Conservation (phyloP, 495 filamentous ascomycete genomes). For the Pyrenula massariospora region DNA sequence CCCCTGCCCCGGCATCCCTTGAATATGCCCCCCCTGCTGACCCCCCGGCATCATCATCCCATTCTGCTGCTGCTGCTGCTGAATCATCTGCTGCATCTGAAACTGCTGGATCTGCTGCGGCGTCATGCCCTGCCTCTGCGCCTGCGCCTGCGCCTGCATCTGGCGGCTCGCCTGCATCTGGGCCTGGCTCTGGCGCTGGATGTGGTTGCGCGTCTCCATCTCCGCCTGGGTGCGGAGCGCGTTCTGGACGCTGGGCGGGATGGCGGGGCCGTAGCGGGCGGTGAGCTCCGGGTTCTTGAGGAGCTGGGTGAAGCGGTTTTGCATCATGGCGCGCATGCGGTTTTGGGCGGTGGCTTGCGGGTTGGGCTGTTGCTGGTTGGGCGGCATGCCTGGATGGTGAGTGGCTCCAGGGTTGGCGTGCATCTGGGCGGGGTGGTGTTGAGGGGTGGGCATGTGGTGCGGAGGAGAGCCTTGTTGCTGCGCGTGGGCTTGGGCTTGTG, state of each 20-base stretch:
- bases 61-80: constrained; percentile 25
- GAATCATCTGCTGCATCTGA: constrained; percentile 26
- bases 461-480: constrained; percentile 3
- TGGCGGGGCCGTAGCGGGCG: background rate
- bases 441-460: background rate
- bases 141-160: constrained; percentile 6
- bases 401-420: background rate
- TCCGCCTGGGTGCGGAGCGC: background rate
- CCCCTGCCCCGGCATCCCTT: constrained; percentile 2
- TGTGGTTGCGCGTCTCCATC: background rate
- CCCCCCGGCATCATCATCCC: constrained; percentile 9
- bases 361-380: background rate
- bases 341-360: constrained; percentile 9
- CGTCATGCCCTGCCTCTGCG: background rate
- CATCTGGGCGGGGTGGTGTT: background rate
- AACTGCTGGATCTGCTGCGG: constrained; percentile 15
- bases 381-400: background rate
- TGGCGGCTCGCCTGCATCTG: constrained; percentile 10
- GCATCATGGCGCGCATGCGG: background rate
- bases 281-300: background rate
- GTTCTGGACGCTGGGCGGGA: background rate
- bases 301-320: background rate
- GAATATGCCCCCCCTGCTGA: constrained; percentile 1
- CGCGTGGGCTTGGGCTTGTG: background rate
- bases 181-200: constrained; percentile 14